Evolutionary conservation across 768 basidiomycete genomes (phyloP), one percentile per base, ranked within the genome.

Genomic region (Clavaria fumosa): DNA sequence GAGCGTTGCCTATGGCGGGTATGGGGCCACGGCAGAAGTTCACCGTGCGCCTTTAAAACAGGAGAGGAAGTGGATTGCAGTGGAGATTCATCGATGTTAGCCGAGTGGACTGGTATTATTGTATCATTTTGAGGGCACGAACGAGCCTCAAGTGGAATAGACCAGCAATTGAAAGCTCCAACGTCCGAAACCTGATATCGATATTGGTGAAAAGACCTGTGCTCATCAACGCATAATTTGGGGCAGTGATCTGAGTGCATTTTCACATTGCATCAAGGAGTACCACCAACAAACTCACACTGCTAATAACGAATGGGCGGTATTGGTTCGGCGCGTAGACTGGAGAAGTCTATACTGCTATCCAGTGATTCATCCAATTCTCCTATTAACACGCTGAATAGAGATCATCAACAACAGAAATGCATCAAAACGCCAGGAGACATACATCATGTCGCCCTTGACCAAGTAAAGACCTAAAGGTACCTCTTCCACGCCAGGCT

Each of bases 391-490:
- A 75, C 75, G 35, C 84, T 77, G 35, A 19, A 40, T 39, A 43
- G 43, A 28, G 23, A 45, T 15, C 32, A 19, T 37, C 45, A 17
- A 43, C 39, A 32, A 41, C 9, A 24, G 7, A 10, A 37, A 34
- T 18, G 26, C 9, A 42, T 10, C 30, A n/a, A 18, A 7, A 26
- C 26, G 4, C 31, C 27, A 38, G 37, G 22, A 47, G 26, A 42
- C 17, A 42, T 32, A 21, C 95, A 93, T 90, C 70, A 90, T 90
- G 54, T 99, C 95, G 2, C 95, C 95, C 50, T 96, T 90, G 53
- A 99, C 89, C 51, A 99, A 77, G 58, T 99, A 97, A 31, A 97
- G 66, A 0, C 95, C 95, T 18, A 97, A 66, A 0, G 88, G 83
- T 7, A 90, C 76, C 65, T 96, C 90, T 58, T 96, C 86, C 19